Evolutionary conservation across 2,329 filamentous ascomycete species (phyloP).

Genomic region (Epichloe aotearoae): DNA sequence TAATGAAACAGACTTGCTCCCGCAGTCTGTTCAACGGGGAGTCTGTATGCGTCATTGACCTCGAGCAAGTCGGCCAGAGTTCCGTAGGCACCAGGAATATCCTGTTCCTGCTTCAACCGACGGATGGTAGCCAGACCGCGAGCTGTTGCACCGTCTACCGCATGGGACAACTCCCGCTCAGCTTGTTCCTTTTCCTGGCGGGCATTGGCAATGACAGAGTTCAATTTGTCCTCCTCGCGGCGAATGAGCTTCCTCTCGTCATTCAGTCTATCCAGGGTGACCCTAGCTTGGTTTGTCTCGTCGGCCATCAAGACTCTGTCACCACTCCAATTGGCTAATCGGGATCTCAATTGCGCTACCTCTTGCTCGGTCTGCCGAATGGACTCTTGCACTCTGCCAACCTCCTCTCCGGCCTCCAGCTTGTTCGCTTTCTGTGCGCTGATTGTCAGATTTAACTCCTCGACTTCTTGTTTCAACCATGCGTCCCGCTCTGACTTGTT

Average conservation of each 20-base stretch:
- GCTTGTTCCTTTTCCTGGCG: slow-evolving; percentile 65
- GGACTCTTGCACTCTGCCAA: slow-evolving; percentile 53
- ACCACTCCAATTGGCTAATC: slow-evolving; percentile 66
- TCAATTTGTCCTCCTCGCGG: slow-evolving; percentile 78
- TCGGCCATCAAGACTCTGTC: slow-evolving; percentile 61
- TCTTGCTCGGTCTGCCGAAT: slow-evolving; percentile 63
- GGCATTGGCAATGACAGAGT: slow-evolving; percentile 62
- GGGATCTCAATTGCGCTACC: slow-evolving; percentile 54
- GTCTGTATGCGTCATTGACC: slow-evolving; percentile 70
- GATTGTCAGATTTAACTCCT: slow-evolving; percentile 63
- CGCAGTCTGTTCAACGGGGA: slow-evolving; percentile 85
- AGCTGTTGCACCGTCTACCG: slow-evolving; percentile 82
- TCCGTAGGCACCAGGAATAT: slow-evolving; percentile 79
- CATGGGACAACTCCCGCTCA: slow-evolving; percentile 63
- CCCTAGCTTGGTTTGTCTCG: slow-evolving; percentile 63
- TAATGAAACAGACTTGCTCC: slow-evolving; percentile 92
- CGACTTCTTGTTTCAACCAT: slow-evolving; percentile 68
- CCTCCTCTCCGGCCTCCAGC: slow-evolving; percentile 74
- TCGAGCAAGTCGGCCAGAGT: slow-evolving; percentile 87
- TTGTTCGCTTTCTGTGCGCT: slow-evolving; percentile 73
- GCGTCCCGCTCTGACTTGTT: slow-evolving; percentile 81
- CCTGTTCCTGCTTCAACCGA: slow-evolving; percentile 63
- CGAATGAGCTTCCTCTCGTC: slow-evolving; percentile 82
- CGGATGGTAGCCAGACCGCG: slow-evolving; percentile 79
- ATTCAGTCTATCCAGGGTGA: slow-evolving; percentile 62